Conservation (phyloP, 192 early-diverging fungal genomes). For the Spinellus fusiger region DNA sequence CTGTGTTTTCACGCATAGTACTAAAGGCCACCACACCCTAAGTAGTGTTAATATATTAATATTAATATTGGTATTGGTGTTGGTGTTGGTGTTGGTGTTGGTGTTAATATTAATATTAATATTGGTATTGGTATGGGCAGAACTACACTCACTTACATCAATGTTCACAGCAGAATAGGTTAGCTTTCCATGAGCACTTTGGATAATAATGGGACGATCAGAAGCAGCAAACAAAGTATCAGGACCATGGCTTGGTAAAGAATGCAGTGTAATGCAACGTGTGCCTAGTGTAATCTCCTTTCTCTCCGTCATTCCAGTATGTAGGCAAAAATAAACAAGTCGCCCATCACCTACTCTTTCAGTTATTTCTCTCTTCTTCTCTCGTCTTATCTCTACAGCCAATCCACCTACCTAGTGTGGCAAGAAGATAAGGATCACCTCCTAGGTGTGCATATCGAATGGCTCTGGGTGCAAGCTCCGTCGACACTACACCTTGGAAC, state of each 20-base stretch:
- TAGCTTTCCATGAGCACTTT: constrained; percentile 59
- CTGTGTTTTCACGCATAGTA: no score
- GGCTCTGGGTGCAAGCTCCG: constrained; percentile 62
- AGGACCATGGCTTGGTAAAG: constrained; percentile 37
- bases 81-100: no score
- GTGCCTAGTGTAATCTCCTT: constrained; percentile 71
- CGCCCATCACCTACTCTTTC: constrained; percentile 63
- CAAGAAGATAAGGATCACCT: constrained; percentile 61
- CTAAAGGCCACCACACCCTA: no score
- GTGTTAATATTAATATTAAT: no score
- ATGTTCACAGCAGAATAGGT: constrained; percentile 82
- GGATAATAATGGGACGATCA: constrained; percentile 80
- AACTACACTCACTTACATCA: constrained; percentile 37
- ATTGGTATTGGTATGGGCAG: no score
- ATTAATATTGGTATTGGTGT: no score
- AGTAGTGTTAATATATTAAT: no score
- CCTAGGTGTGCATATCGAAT: constrained; percentile 61
- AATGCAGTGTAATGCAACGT: constrained; percentile 60
- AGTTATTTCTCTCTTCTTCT: neutral
- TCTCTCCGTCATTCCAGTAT: constrained; percentile 16
- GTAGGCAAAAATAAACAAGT: constrained; percentile 34
- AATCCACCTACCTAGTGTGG: constrained; percentile 56
- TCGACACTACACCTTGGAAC: constrained; percentile 36
- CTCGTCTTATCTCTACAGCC: no score
- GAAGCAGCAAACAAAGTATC: constrained; percentile 72